Evolutionary conservation across 2,329 filamentous ascomycete genomes (phyloP).

Genomic region (Colletotrichum plurivorum): DNA sequence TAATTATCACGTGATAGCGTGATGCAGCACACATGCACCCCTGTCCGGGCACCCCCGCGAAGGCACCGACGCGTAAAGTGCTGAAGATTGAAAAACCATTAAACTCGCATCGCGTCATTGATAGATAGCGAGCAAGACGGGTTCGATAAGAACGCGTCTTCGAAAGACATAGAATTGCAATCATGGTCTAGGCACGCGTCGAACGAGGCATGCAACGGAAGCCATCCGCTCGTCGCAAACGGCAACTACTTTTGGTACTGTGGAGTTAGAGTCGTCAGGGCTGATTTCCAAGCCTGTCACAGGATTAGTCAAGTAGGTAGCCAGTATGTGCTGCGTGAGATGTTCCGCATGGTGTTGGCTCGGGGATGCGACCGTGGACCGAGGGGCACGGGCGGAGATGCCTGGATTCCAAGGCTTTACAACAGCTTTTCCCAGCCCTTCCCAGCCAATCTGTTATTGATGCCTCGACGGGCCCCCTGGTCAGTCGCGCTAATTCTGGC

Average conservation of each 20-base stretch:
- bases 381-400: slow-evolving; percentile 37
- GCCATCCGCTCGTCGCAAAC: slow-evolving; percentile 25
- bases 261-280: slow-evolving; percentile 21
- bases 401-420: slow-evolving; percentile 13
- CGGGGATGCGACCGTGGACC: slow-evolving; percentile 39
- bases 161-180: background rate
- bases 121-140: background rate
- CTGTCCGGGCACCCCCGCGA: background rate
- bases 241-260: slow-evolving; percentile 24
- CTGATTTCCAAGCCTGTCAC: slow-evolving; percentile 32
- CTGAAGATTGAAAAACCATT: slow-evolving; percentile 18
- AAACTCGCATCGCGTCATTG: slow-evolving; percentile 17
- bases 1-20: slow-evolving; percentile 34
- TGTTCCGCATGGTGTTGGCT: slow-evolving; percentile 32
- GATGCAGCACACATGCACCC: slow-evolving; percentile 20
- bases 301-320: slow-evolving; percentile 30
- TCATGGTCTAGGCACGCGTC: background rate
- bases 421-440: background rate
- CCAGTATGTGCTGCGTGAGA: slow-evolving; percentile 10
- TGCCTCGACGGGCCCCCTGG: slow-evolving; percentile 40
- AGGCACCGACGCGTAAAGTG: slow-evolving; percentile 30
- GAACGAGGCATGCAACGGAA: slow-evolving; percentile 14
- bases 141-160: background rate
- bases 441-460: slow-evolving; percentile 35
- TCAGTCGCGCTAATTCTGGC: slow-evolving; percentile 40